Base-by-base conservation (phyloP, 1,284 basidiomycete species). In the Laetiporus sulphureus region DNA sequence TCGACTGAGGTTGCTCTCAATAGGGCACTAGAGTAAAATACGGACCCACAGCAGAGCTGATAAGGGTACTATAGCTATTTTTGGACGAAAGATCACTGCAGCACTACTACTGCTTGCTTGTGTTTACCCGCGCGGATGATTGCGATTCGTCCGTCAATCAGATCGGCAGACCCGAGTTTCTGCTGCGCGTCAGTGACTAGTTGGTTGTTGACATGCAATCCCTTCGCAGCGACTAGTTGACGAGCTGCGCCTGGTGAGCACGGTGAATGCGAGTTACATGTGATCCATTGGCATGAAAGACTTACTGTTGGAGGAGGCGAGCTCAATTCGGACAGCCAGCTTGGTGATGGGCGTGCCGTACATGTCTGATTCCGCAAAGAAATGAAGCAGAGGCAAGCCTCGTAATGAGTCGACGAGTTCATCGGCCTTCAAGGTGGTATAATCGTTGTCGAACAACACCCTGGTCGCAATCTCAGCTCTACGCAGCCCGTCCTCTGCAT, bases 101-200 rank as follows among this genome's bases (percentile, higher is more conserved):
- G 29, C 4, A 41, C 75, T 4, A 91, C 58, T 35, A 92, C 71
- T n/a, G 80, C 61, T 44, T 83, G 69, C 39, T 82, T 84, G 48
- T 83, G 78, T 61, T 83, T 90, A 4, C 91, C 91, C 23, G 79
- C 75, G 36, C 85, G 73, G 18, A 94, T 51, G 42, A 94, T 73
- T 8, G 74, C 76, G 5, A 93, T 56, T 30, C 71, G 70, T 8
- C 65, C 69, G 50, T 83, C 80, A 12, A 93, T 64, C 27, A 94
- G 66, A 50, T 83, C 71, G 0, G 52, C 52, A 18, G 52, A 49
- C n/a, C 57, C 47, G 15, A 90, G 51, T 36, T 59, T 69, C 44
- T 67, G 65, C 25, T 68, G 65, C 21, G 73, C 61, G 27, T 72
- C 65, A 7, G 44, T 47, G 22, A 79, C 58, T 12, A 62, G 60